Conservation (phyloP, 805 yeast species). For the Wickerhamiella kurtzmanii region DNA sequence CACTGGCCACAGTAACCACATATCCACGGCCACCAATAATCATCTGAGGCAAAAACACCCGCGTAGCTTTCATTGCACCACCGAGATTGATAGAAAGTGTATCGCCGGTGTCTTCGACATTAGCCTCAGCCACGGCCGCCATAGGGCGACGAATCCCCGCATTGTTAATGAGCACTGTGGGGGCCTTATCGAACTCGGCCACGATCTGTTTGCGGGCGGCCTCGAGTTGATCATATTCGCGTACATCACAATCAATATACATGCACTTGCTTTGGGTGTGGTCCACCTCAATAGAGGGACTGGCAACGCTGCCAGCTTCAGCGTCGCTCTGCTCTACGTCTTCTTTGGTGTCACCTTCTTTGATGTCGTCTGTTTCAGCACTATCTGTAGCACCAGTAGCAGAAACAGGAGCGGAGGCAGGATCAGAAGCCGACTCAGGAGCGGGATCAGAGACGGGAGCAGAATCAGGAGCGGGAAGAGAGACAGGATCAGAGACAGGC, state of each 20-base stretch:
- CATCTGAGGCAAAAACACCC: conserved; percentile 66
- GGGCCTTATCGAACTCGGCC: conserved; percentile 37
- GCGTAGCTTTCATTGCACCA: conserved; percentile 56
- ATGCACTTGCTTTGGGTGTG: conserved; percentile 11
- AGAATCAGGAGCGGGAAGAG: too few species aligned
- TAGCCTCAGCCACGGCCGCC: conserved; percentile 30
- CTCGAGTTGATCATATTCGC: conserved; percentile 35
- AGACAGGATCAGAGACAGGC: too few species aligned
- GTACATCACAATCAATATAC: conserved; percentile 60
- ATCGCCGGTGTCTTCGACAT: conserved; percentile 45
- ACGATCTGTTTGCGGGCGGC: conserved; percentile 31
- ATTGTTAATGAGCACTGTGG: conserved; percentile 65
- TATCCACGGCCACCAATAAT: conserved; percentile 48
- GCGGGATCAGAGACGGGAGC: too few species aligned
- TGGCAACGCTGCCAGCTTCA: too few species aligned
- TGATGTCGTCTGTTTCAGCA: too few species aligned
- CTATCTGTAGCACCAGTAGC: too few species aligned
- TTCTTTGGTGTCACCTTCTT: too few species aligned
- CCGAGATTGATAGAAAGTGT: conserved; percentile 55
- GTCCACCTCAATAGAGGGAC: conserved; percentile 2
- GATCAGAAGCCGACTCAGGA: too few species aligned
- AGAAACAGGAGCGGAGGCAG: too few species aligned
- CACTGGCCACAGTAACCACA: conserved; percentile 70
- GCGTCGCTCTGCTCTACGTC: too few species aligned
- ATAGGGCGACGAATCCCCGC: conserved; percentile 46